Evolutionary conservation across 345 rosid genomes (phyloP).

Genomic region (Bruguiera parviflora): DNA sequence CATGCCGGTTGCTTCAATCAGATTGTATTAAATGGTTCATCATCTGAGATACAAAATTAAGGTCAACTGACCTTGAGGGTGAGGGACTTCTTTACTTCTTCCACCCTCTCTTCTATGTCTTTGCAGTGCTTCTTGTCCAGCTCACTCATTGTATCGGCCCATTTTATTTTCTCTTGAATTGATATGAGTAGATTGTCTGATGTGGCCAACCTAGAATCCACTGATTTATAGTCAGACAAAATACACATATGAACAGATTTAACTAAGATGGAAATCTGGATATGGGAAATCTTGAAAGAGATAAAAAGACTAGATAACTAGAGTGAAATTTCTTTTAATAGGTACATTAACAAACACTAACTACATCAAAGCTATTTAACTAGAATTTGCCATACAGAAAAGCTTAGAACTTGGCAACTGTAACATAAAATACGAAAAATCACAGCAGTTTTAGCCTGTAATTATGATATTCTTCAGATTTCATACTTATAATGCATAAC

Average conservation of each 20-base stretch:
- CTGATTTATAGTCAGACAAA: not conserved
- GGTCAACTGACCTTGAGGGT: conserved; percentile 84
- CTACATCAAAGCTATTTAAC: too few relatives aligned
- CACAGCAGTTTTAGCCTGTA: too few relatives aligned
- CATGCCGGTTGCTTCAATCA: not conserved
- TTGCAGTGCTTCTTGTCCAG: conserved; percentile 71
- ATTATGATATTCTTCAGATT: too few relatives aligned
- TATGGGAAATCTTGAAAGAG: too few relatives aligned
- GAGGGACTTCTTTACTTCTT: conserved; percentile 79
- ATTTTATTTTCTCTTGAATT: conserved; percentile 94
- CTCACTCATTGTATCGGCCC: conserved; percentile 96
- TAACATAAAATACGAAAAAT: too few relatives aligned
- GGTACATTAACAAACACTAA: too few relatives aligned
- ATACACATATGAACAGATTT: not conserved
- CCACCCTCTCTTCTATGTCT: conserved; percentile 75
- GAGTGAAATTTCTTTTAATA: too few relatives aligned
- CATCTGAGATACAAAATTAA: conserved; percentile 27
- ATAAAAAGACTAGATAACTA: too few relatives aligned
- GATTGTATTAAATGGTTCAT: not conserved
- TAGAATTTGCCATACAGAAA: too few relatives aligned
- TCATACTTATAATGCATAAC: not conserved
- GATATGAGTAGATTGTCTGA: conserved; percentile 80
- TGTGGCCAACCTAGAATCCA: conserved; percentile 59
- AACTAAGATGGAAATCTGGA: not conserved
- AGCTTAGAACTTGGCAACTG: too few relatives aligned